A percentile compares a stretch with the other conserved stretches of the same genome.
phyloP scores from a whole-genome alignment of 768 basidiomycete genomes.

The Lactarius tabidus region DNA sequence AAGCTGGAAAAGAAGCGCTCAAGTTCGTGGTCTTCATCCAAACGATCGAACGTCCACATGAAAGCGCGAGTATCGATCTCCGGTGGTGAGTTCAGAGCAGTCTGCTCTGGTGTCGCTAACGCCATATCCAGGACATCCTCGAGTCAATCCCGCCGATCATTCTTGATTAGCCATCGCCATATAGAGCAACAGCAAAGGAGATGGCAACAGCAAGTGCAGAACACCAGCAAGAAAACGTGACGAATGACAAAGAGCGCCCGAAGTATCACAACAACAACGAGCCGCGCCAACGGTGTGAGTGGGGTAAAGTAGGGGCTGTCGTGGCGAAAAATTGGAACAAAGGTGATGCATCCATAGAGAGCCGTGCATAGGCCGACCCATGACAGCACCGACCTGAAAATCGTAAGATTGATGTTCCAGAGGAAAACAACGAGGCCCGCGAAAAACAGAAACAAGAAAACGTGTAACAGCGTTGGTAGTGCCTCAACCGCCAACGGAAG shows the following conservation, averaged over 20 bases:
- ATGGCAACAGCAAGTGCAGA: no score
- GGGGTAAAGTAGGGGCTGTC: neutral
- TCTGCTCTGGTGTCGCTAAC: neutral
- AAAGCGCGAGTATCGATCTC: neutral
- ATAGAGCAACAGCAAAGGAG: no score
- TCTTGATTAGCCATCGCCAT: no score
- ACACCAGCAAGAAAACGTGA: no score
- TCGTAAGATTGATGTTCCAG: neutral
- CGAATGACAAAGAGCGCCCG: neutral
- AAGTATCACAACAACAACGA: neutral
- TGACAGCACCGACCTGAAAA: neutral
- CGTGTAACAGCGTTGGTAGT: neutral
- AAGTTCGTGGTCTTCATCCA: neutral
- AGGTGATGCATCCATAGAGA: neutral
- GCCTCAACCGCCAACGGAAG: neutral
- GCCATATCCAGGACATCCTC: no score
- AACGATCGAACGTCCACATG: neutral
- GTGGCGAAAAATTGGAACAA: neutral
- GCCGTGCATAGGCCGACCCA: neutral
- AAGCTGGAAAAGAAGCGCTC: neutral
- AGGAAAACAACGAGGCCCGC: neutral
- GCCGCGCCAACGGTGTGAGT: neutral
- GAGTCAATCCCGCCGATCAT: no score
- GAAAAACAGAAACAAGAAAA: neutral
- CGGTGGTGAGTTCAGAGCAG: neutral